These are phyloP conservation scores for Calonectria honghensis DNA, from an alignment of 2,329 filamentous ascomycete genomes.

Conservation along the genomic window DNA sequence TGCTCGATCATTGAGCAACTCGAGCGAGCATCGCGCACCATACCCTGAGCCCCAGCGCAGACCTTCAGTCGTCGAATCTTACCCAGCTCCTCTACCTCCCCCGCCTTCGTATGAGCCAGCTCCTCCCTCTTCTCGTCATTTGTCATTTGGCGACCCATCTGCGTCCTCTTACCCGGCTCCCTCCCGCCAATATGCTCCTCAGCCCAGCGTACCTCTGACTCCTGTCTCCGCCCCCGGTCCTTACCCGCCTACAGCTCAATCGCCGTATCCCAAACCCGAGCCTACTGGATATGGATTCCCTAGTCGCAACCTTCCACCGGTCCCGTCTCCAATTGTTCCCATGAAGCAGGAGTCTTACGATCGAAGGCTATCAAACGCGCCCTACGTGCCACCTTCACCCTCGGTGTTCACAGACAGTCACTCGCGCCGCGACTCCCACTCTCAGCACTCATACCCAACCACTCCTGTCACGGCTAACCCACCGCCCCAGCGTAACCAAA, in stretches of 20 bases:
- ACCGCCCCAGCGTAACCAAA: conserved; percentile 39
- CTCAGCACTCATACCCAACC: conserved; percentile 55
- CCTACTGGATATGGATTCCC: conserved; percentile 63
- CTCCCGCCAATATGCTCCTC: conserved; percentile 62
- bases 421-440: conserved; percentile 58
- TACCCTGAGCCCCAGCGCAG: conserved; percentile 67
- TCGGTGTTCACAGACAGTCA: conserved; percentile 58
- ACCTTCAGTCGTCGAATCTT: conserved; percentile 69
- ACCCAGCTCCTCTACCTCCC: conserved; percentile 60
- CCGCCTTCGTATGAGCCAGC: conserved; percentile 60
- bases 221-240: conserved; percentile 60
- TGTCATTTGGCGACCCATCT: conserved; percentile 60
- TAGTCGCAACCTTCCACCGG: conserved; percentile 55
- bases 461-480: conserved; percentile 55
- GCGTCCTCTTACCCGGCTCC: conserved; percentile 60
- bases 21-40: conserved; percentile 69
- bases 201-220: conserved; percentile 58
- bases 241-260: conserved; percentile 61
- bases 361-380: conserved; percentile 60
- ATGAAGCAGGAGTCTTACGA: conserved; percentile 61
- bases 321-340: conserved; percentile 56
- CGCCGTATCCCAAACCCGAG: conserved; percentile 63
- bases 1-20: conserved; percentile 77
- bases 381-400: conserved; percentile 63
- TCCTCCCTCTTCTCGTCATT: conserved; percentile 56